Base-by-base conservation (phyloP, 345 rosid genomes). In the Arabis hirsuta region DNA sequence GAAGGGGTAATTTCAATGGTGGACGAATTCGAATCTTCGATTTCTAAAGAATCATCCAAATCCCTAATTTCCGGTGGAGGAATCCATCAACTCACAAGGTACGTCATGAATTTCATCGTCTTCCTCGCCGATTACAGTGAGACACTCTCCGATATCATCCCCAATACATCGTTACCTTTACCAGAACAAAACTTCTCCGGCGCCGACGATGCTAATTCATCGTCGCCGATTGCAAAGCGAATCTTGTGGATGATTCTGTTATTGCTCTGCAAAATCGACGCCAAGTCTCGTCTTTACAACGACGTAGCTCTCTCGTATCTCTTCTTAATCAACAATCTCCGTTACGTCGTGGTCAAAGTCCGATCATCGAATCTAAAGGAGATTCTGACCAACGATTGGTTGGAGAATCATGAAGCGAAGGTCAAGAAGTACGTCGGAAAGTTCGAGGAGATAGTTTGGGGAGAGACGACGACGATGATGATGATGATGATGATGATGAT, bases 181-280 rank as follows among this genome's bases (percentile, higher is more conserved):
- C 90, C 87, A n/a, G 89, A 83, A 61, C 52, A 31, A 31, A 31
- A 31, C 7, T 31, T 4, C 29, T 27, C 29, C 29, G 29, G 29
- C 24, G 24, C 24, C 2, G 24, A 1, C 29, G 29, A 1, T 3
- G 29, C 2, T 6, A 6, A 31, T 31, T 31, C 34, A 31, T 31
- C 64, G 2, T 56, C 64, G 11, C 61, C 88, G n/a, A 53, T 84
- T 1, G 73, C 84, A 2, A 14, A 55, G 4, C 67, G 87, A 31
- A 16, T 90, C 4, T 81, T 88, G 2, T 86, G 93, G 93, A 73
- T 88, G 3, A 68, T 86, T 26, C 83, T 90, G 41, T 58, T 90
- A 6, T 38, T 90, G n/a, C 79, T 90, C 10, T 90, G 93, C 76
- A 90, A 90, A 55, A 78, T 90, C 56, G 93, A 90, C 69, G 72